Conservation (phyloP, 176 grass and related monocot genomes). For the Avena sativa region DNA sequence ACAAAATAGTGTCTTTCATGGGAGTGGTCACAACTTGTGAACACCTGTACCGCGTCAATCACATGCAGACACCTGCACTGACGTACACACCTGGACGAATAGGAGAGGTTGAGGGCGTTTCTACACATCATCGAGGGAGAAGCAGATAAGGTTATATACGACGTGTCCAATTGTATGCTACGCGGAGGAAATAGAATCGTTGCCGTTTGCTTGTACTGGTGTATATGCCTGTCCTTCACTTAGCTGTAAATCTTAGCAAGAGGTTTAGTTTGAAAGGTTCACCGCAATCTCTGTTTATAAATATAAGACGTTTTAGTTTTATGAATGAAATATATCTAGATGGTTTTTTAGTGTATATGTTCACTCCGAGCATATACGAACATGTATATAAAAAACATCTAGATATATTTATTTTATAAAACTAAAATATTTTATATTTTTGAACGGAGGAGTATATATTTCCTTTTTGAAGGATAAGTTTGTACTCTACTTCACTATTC, state of each 20-base stretch:
- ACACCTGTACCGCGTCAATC: background rate
- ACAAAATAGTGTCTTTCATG: background rate
- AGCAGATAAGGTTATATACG: constrained; percentile 40
- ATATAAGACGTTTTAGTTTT: too few species aligned
- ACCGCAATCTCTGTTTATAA: too few species aligned
- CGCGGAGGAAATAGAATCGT: background rate
- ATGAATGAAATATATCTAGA: too few species aligned
- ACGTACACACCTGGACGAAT: constrained; percentile 21
- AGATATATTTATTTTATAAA: too few species aligned
- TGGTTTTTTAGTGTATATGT: too few species aligned
- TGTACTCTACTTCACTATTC: background rate
- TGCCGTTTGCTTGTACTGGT: background rate
- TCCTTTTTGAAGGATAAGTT: background rate
- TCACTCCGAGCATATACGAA: too few species aligned
- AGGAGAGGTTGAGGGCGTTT: background rate
- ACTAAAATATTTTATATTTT: too few species aligned
- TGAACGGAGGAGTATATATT: background rate
- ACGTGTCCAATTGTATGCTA: background rate
- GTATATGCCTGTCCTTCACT: constrained; percentile 19
- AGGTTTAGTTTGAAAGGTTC: background rate
- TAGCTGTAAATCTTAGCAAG: constrained; percentile 31
- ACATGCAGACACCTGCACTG: constrained; percentile 29
- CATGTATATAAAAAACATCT: too few species aligned
- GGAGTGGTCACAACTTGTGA: background rate
- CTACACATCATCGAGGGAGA: background rate